Percentiles rank a stretch among this genome's conserved stretches.
Evolutionary conservation across 2,329 filamentous ascomycete genomes (phyloP).

Genomic region (Aspergillus vadensis): DNA sequence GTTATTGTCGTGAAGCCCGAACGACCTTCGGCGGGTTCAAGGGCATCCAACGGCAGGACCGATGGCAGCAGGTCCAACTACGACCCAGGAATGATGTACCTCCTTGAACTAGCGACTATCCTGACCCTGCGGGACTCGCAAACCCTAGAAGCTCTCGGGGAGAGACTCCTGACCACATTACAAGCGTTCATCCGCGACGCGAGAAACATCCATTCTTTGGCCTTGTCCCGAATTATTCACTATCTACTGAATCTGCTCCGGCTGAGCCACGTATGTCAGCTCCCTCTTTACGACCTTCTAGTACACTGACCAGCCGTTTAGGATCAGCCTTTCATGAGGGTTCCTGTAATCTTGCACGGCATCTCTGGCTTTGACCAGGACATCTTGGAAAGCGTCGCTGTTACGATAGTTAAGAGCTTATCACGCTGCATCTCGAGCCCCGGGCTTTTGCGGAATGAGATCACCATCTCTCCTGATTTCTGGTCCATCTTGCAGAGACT

Average conservation of each 20-base stretch:
- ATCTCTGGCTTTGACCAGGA: slow-evolving; percentile 85
- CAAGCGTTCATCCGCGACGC: slow-evolving; percentile 80
- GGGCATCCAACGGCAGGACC: slow-evolving; percentile 61
- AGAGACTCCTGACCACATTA: slow-evolving; percentile 76
- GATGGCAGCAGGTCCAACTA: slow-evolving; percentile 66
- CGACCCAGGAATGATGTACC: slow-evolving; percentile 82
- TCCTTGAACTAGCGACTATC: slow-evolving; percentile 87
- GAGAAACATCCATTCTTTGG: slow-evolving; percentile 75
- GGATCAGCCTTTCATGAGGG: slow-evolving; percentile 88
- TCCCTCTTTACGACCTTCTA: neutral
- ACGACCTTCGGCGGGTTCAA: slow-evolving; percentile 61
- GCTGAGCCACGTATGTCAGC: slow-evolving; percentile 72
- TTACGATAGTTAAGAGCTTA: slow-evolving; percentile 76
- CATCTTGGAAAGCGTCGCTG: slow-evolving; percentile 72
- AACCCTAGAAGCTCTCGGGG: slow-evolving; percentile 72
- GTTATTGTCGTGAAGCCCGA: slow-evolving; percentile 93
- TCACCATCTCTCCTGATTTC: slow-evolving; percentile 95
- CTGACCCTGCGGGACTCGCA: slow-evolving; percentile 74
- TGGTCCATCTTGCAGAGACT: slow-evolving; percentile 86
- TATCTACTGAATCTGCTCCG: slow-evolving; percentile 82
- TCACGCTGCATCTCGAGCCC: slow-evolving; percentile 77
- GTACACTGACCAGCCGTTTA: slow-evolving; percentile 38
- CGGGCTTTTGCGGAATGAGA: slow-evolving; percentile 79
- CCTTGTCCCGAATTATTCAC: slow-evolving; percentile 79
- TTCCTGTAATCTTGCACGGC: slow-evolving; percentile 85